Evolutionary conservation across 2,329 filamentous ascomycete genomes (phyloP), one percentile per base, ranked within the genome.

Genomic region (Zalaria obscura): DNA sequence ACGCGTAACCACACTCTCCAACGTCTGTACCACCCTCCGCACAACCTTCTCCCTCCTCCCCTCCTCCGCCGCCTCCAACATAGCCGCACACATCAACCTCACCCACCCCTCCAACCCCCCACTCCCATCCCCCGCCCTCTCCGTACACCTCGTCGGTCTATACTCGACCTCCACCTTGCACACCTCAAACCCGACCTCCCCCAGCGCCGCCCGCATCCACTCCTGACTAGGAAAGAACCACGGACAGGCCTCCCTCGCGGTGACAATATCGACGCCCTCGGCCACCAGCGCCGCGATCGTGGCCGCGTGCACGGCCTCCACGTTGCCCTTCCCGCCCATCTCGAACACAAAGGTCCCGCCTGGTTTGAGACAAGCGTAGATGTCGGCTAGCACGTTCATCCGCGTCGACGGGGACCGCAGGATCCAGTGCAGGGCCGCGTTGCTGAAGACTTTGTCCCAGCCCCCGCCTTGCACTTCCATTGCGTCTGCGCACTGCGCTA

Each of bases 201-300:
- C 51, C 29, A 72, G 48, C 3, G 55, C 52, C 10, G 46, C 42
- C 34, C 50, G 49, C 55, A 75, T 69, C 76, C 76, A 80, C 0
- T 48, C 55, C 51, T 78, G 75, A 47, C 78, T 76, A 0, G 80
- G 77, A 55, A 84, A 85, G 58, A 81, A 84, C 80, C 80, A 85
- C 4, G 80, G 80, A 46, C 72, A 70, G 0, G 62, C 65, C 9
- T 65, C 67, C 18, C 63, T 46, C 0, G 73, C 72, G 6, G 61
- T 58, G n/a, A 61, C 51, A 2, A 78, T 48, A 0, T 72, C 63
- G 0, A 76, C 54, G 1, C 73, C 69, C 1, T 69, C 65, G 10
- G 66, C 55, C 2, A 61, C 57, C 1, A 80, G 61, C 2, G 70
- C 70, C 10, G 66, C 62, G 3, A 78, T 59, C 5, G 82, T 60